Conservation (phyloP, 2,329 filamentous ascomycete species). For the Aspergillus phoenicis region DNA sequence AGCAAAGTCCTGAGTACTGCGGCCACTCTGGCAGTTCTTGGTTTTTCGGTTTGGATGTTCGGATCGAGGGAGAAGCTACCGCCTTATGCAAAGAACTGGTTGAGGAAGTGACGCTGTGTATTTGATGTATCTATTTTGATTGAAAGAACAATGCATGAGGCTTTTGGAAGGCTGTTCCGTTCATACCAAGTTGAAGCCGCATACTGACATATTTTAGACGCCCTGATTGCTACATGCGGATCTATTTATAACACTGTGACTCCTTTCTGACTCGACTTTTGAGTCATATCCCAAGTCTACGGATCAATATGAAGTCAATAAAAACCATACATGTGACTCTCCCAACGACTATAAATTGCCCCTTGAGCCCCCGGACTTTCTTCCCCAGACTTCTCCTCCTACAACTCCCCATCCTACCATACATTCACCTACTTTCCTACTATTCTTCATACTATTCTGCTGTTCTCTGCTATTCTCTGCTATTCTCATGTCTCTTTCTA, state of each 20-base stretch:
- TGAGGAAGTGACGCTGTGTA: neutral
- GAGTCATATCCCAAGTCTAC: too few relatives aligned
- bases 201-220: too few relatives aligned
- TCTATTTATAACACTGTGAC: too few relatives aligned
- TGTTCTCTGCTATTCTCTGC: too few relatives aligned
- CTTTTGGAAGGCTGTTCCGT: neutral
- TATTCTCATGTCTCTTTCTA: neutral
- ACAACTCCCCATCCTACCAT: neutral
- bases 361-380: neutral
- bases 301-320: too few relatives aligned
- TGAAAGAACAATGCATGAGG: neutral
- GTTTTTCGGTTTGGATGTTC: neutral
- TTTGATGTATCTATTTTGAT: neutral
- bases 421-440: neutral
- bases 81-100: neutral
- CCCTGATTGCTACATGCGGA: too few relatives aligned
- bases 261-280: too few relatives aligned
- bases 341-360: neutral
- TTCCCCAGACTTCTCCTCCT: too few relatives aligned
- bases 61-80: neutral
- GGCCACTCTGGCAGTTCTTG: neutral
- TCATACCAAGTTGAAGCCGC: neutral
- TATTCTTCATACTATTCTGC: neutral
- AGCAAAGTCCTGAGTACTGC: neutral
- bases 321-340: neutral